A percentile compares a stretch with the other conserved stretches of the same genome.
Evolutionary conservation across 441 rosid species (phyloP).

Genomic region (Syzygium syzygioides): DNA sequence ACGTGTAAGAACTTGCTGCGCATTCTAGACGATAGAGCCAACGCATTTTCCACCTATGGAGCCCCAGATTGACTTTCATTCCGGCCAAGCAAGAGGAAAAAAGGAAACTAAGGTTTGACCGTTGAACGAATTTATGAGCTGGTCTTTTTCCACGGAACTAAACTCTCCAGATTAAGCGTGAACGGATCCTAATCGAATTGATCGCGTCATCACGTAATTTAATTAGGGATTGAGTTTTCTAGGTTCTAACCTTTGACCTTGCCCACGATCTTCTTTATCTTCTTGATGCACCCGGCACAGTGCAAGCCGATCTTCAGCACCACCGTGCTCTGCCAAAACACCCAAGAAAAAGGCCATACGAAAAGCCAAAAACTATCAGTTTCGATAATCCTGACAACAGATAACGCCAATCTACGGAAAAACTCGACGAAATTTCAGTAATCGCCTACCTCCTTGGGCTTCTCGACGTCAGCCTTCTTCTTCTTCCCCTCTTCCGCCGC

Average conservation of each 20-base stretch:
- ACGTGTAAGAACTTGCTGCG: not conserved
- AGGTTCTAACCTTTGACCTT: slow-evolving; percentile 6
- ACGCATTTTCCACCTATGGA: not conserved
- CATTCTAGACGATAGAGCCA: not conserved
- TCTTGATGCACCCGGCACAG: slow-evolving; percentile 11
- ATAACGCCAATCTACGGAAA: no score
- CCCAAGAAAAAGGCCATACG: not conserved
- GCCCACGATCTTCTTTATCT: not conserved
- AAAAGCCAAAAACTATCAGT: not conserved
- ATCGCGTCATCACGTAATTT: not conserved
- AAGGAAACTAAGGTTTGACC: not conserved
- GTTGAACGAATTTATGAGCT: not conserved
- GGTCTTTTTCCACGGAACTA: not conserved
- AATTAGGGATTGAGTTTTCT: not conserved
- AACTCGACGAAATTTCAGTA: not conserved
- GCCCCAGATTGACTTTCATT: not conserved
- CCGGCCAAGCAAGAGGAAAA: not conserved
- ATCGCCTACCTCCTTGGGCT: not conserved
- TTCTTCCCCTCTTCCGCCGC: not conserved
- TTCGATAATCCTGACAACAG: not conserved
- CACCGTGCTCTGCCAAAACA: slow-evolving; percentile 5
- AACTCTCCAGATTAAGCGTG: not conserved
- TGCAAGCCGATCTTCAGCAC: slow-evolving; percentile 11
- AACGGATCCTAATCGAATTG: not conserved
- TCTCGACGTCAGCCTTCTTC: not conserved